phyloP scores from a whole-genome alignment of 2,329 filamentous ascomycete species.

The Pseudogymnoascus pannorum region DNA sequence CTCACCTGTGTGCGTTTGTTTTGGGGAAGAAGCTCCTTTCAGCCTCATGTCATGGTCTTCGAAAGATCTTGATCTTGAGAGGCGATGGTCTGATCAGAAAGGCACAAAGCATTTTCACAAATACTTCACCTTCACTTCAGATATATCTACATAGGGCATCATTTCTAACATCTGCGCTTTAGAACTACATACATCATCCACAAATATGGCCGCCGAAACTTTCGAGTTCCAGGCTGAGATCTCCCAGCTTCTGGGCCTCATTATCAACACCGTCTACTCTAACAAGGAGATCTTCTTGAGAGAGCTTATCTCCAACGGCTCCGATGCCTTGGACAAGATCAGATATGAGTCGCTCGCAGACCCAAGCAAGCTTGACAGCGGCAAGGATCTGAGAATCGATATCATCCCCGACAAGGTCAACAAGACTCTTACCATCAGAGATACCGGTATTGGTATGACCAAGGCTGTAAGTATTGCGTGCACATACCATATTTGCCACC shows the following conservation, averaged over 20 bases:
- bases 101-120: not conserved
- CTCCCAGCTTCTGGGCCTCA: slow-evolving; percentile 98
- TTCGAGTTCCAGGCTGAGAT: slow-evolving; percentile 99
- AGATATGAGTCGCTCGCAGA: slow-evolving; percentile 97
- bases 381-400: slow-evolving; percentile 98
- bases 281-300: slow-evolving; percentile 99
- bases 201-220: slow-evolving; percentile 78
- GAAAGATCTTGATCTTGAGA: not conserved
- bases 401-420: slow-evolving; percentile 96
- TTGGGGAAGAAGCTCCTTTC: not conserved
- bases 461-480: slow-evolving; percentile 74
- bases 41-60: not conserved
- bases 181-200: slow-evolving; percentile 24
- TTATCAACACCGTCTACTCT: slow-evolving; percentile 99
- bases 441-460: slow-evolving; percentile 99
- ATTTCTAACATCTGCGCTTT: slow-evolving; percentile 1
- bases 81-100: not conserved
- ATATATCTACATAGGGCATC: not conserved
- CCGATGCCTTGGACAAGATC: slow-evolving; percentile 99
- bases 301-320: slow-evolving; percentile 97
- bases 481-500: slow-evolving; percentile 5
- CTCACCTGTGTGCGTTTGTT: not conserved
- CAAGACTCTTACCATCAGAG: slow-evolving; percentile 95
- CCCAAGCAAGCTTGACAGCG: slow-evolving; percentile 90
- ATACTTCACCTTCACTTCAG: not conserved